These are phyloP conservation scores for Ophiostoma sp. DNA, from an alignment of 2,329 filamentous ascomycete species.

Conservation along the genomic window DNA sequence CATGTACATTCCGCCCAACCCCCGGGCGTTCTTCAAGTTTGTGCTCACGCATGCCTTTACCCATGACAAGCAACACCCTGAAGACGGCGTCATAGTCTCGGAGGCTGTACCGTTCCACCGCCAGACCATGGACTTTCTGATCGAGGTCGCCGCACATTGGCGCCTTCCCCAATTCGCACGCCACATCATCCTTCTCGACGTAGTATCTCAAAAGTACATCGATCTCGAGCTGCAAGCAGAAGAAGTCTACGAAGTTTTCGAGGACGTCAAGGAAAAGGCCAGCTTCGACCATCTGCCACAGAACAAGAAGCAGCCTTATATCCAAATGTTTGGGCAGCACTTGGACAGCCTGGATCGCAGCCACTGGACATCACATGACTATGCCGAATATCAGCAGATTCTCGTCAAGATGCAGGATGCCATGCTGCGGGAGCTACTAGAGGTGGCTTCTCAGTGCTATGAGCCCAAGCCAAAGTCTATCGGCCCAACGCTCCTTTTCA, in stretches of 20 bases:
- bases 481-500: conserved; percentile 62
- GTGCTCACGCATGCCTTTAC: conserved; percentile 72
- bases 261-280: conserved; percentile 61
- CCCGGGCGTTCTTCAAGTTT: conserved; percentile 75
- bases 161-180: conserved; percentile 78
- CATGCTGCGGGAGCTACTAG: conserved; percentile 72
- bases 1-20: conserved; percentile 82
- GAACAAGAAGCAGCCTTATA: conserved; percentile 56
- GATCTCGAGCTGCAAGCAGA: conserved; percentile 76
- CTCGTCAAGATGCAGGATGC: conserved; percentile 72
- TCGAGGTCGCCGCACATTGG: conserved; percentile 83
- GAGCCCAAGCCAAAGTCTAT: conserved; percentile 80
- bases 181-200: conserved; percentile 75
- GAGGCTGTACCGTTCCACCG: conserved; percentile 56
- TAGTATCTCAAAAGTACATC: conserved; percentile 75
- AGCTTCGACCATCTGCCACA: conserved; percentile 49
- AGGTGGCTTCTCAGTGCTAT: conserved; percentile 82
- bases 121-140: conserved; percentile 73
- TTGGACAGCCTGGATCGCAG: conserved; percentile 53
- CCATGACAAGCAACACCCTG: conserved; percentile 50
- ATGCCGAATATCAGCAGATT: conserved; percentile 65
- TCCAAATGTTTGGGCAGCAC: conserved; percentile 47
- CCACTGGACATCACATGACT: conserved; percentile 65
- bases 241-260: conserved; percentile 77
- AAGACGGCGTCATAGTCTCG: conserved; percentile 26